Conservation (phyloP, 306 rosid species). For the Casuarina cunninghamiana region DNA sequence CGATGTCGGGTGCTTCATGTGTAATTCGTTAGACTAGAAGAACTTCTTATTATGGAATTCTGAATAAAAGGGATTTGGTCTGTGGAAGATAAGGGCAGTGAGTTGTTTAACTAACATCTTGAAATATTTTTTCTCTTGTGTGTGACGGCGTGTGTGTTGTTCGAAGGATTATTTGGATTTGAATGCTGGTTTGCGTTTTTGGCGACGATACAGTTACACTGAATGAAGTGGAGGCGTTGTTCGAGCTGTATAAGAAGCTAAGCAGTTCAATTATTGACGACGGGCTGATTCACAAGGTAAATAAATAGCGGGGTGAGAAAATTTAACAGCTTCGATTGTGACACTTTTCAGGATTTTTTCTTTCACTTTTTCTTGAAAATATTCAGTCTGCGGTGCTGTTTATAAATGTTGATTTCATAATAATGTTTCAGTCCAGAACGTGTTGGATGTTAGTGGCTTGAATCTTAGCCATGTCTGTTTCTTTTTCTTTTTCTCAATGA, state of each 20-base stretch:
- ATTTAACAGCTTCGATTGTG: constrained; percentile 8
- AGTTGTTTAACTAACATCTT: too few relatives aligned
- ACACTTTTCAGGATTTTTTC: neutral
- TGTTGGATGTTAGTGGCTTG: neutral
- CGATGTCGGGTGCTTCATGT: neutral
- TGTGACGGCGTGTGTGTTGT: too few relatives aligned
- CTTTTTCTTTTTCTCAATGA: neutral
- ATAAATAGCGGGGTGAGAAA: constrained; percentile 1
- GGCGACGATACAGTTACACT: constrained; percentile 51
- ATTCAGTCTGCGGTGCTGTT: neutral
- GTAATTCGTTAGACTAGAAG: neutral
- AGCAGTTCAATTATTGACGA: constrained; percentile 77
- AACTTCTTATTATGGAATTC: neutral
- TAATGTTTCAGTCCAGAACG: neutral
- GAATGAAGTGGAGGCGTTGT: constrained; percentile 77
- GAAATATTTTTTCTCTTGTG: neutral
- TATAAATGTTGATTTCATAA: too few relatives aligned
- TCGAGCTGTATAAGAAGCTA: constrained; percentile 68
- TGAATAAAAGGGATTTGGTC: neutral
- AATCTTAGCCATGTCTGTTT: neutral
- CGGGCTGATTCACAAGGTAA: constrained; percentile 86
- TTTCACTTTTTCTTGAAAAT: neutral
- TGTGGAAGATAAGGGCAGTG: neutral
- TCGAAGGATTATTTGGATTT: neutral
- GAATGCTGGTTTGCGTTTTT: constrained; percentile 10